Evolutionary conservation across 306 rosid genomes (phyloP), one percentile per base, ranked within the genome.

Genomic region (Cajanus cajan): DNA sequence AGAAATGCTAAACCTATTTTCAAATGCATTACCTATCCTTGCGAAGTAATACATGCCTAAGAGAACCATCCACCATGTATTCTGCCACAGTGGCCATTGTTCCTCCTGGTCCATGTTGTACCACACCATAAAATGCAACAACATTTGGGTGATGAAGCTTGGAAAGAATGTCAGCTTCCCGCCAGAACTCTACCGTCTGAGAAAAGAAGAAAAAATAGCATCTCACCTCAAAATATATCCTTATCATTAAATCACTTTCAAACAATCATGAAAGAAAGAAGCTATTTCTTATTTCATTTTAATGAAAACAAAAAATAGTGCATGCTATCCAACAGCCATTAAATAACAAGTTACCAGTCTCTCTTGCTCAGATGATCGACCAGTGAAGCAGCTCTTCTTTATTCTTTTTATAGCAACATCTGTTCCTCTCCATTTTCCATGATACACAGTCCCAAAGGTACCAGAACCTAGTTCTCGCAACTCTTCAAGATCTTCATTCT

Each of bases 111-210:
- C 98, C 97, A 86, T 94, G 89, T 84, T 91, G 98, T 82, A 94
- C 98, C 68, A 94, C 97, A 81, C 98, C 98, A 83, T 94, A 94
- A 80, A 94, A 91, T 58, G 98, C 98, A 45, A 94, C 96, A 45
- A 94, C 98, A 83, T 94, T 94, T 82, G 98, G 98, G 89, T 94
- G 98, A 76, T 94, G 97, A 86, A 94, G 98, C 90, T 94, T 91
- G 52, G 98, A 94, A 78, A 94, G 98, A 79, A 94, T 94, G 83
- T 80, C 98, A 59, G 98, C 98, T 94, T 94, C 98, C 78, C 96
- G 86, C 98, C 98, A 94, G 87, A 94, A 94, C 81, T 94, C 98
- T 50, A 82, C 50, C 40, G 93, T 86, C 98, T 94, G 89, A 80
- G 62, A 78, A 72, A 39, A 44, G 80, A 58, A 77, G 76, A 37